A percentile compares a stretch with the other conserved stretches of the same genome.
Evolutionary conservation across 2,329 filamentous ascomycete species (phyloP).

Genomic region (Pestalotiopsis sp.): DNA sequence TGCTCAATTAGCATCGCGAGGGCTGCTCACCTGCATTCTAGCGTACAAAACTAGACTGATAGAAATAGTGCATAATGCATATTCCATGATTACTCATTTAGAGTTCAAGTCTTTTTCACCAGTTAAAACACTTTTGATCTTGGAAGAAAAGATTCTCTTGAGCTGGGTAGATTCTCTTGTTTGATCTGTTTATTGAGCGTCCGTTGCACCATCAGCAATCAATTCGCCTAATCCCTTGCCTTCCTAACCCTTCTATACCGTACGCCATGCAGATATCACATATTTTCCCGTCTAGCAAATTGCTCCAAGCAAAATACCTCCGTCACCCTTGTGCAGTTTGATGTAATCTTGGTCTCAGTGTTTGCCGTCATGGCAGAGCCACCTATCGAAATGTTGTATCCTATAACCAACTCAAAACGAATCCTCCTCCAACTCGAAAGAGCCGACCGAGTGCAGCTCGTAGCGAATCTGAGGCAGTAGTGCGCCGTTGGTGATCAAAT

Average conservation of each 20-base stretch:
- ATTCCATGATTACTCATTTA: neutral
- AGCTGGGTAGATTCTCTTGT: neutral
- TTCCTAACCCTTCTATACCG: neutral
- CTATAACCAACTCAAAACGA: too few species aligned
- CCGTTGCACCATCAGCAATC: neutral
- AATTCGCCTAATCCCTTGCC: neutral
- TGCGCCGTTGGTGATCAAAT: slow-evolving; percentile 43
- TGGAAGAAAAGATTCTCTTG: neutral
- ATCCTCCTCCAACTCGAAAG: slow-evolving; percentile 14
- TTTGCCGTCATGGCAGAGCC: too few species aligned
- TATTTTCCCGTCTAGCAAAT: slow-evolving; percentile 2
- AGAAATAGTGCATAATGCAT: slow-evolving; percentile 1
- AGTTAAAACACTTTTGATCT: neutral
- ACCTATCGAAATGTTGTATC: too few species aligned
- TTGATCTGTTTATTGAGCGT: neutral
- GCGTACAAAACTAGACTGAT: neutral
- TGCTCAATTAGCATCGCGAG: neutral
- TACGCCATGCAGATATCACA: neutral
- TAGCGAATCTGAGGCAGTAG: slow-evolving; percentile 12
- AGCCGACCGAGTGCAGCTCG: slow-evolving; percentile 15
- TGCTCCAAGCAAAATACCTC: neutral
- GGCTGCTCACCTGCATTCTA: neutral
- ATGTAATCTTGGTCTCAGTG: too few species aligned
- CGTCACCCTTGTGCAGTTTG: neutral
- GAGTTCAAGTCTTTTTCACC: neutral